These are phyloP conservation scores for Fonsecaea pugnacius DNA, from an alignment of 2,329 filamentous ascomycete species.

Conservation along the genomic window DNA sequence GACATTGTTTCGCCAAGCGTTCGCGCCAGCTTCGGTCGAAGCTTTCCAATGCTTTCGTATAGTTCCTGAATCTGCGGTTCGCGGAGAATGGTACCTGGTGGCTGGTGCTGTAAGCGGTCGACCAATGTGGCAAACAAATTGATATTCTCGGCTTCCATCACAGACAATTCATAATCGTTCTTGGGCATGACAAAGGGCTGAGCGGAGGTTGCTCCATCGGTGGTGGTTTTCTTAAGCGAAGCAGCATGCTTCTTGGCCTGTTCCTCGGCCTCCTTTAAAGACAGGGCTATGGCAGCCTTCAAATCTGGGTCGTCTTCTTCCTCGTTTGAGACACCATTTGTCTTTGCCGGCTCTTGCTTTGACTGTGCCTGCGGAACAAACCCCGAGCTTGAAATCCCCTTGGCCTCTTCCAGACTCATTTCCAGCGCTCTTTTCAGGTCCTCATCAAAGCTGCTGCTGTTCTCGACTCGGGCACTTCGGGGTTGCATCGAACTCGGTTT, in stretches of 20 bases:
- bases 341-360: slow-evolving; percentile 43
- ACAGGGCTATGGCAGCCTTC: slow-evolving; percentile 93
- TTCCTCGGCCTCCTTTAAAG: slow-evolving; percentile 94
- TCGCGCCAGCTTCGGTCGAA: slow-evolving; percentile 89
- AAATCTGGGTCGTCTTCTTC: slow-evolving; percentile 93
- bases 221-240: slow-evolving; percentile 73
- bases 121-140: slow-evolving; percentile 93
- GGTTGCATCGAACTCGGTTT: slow-evolving; percentile 86
- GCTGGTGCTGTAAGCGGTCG: slow-evolving; percentile 90
- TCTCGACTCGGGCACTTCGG: slow-evolving; percentile 79
- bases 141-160: slow-evolving; percentile 95
- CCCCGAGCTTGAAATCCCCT: slow-evolving; percentile 67
- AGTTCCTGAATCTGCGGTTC: slow-evolving; percentile 98
- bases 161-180: slow-evolving; percentile 91
- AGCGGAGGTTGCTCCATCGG: slow-evolving; percentile 58
- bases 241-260: slow-evolving; percentile 91
- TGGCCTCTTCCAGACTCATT: slow-evolving; percentile 95
- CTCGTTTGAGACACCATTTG: slow-evolving; percentile 52
- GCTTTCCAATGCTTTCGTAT: slow-evolving; percentile 92
- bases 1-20: slow-evolving; percentile 99
- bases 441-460: slow-evolving; percentile 79
- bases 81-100: slow-evolving; percentile 90
- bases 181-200: slow-evolving; percentile 66
- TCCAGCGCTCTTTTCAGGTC: slow-evolving; percentile 91
- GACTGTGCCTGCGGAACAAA: slow-evolving; percentile 69